Evolutionary conservation across 1,284 basidiomycete species (phyloP), one percentile per base, ranked within the genome.

Genomic region (Wallemia ichthyophaga): DNA sequence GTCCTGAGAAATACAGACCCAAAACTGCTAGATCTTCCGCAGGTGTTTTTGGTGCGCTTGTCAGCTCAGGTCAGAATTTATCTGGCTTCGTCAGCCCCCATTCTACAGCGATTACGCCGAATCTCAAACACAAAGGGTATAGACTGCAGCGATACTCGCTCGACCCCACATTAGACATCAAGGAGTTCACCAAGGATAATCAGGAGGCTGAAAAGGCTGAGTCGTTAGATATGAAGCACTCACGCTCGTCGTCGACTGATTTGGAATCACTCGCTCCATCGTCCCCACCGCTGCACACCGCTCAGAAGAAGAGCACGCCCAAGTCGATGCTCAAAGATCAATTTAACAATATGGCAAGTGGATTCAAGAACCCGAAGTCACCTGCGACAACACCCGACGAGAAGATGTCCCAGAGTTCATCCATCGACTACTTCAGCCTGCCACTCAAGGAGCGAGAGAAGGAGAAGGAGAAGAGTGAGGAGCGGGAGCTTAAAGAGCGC

Each of bases 21-120:
- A 70, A 75, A 33, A 72, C 73, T 1, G 73, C 77, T 9, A 70
- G 74, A 56, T 77, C 72, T 60, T 75, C 72, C 5, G 82, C 74
- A 0, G 82, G 83, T 2, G 81, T 82, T 0, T 77, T 84, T 64
- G 83, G 81, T 13, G 76, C 80, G 5, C 73, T 86, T 24, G 24
- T 57, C 32, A 55, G 54, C 55, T 19, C 19, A 1, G 48, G 63
- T 62, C 61, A 48, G 37, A 61, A 62, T 54, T 32, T 65, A 24
- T 62, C 64, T 21, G 65, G 65, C 21, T 55, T 62, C 2, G 80
- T 79, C 2, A 75, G 79, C 0, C 81, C 81, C 0, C 64, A 67
- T 2, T 68, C 72, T 7, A 74, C 74, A 23, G 72, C 72, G 24
- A 70, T 85, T 21, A 79, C 77, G 23, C 81, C 83, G 9, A 76